Percentiles rank a stretch among this genome's conserved stretches.
Evolutionary conservation across 1,284 basidiomycete species (phyloP).

Genomic region (Takashimella tepidaria): DNA sequence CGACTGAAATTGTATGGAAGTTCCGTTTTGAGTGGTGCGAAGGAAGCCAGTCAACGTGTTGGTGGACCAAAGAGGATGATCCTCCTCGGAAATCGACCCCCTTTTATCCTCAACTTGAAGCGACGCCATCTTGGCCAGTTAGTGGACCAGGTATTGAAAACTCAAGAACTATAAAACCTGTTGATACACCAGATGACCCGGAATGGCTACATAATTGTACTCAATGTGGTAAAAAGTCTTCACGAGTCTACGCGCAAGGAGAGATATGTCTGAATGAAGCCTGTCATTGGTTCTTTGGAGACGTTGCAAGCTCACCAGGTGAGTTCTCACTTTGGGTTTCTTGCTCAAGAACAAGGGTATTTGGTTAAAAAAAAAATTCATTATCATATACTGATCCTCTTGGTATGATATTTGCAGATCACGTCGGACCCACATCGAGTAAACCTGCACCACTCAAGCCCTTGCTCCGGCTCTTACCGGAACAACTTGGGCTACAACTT

Average conservation of each 20-base stretch:
- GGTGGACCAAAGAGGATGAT: conserved; percentile 27
- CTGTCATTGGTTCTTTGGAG: conserved; percentile 3
- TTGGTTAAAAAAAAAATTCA: too few species aligned
- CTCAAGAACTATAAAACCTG: conserved; percentile 12
- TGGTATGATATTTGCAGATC: too few species aligned
- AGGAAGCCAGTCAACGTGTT: conserved; percentile 23
- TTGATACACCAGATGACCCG: not conserved
- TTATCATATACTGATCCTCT: too few species aligned
- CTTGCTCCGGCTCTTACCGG: conserved; percentile 17
- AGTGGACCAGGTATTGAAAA: conserved; percentile 12
- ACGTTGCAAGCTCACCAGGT: not conserved
- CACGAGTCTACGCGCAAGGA: conserved; percentile 9
- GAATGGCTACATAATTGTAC: not conserved
- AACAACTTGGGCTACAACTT: conserved; percentile 21
- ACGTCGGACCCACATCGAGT: not conserved
- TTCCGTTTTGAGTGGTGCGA: conserved; percentile 44
- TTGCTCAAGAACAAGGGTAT: conserved; percentile 5
- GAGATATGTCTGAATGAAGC: conserved; percentile 15
- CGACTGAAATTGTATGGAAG: conserved; percentile 26
- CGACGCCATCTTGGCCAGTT: conserved; percentile 10
- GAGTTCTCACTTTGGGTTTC: conserved; percentile 5
- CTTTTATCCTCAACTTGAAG: not conserved
- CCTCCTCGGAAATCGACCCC: conserved; percentile 3
- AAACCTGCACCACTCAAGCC: conserved; percentile 8
- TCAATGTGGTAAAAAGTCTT: not conserved